phyloP scores from a whole-genome alignment of 2,329 filamentous ascomycete species.

The Trichoderma sp. region DNA sequence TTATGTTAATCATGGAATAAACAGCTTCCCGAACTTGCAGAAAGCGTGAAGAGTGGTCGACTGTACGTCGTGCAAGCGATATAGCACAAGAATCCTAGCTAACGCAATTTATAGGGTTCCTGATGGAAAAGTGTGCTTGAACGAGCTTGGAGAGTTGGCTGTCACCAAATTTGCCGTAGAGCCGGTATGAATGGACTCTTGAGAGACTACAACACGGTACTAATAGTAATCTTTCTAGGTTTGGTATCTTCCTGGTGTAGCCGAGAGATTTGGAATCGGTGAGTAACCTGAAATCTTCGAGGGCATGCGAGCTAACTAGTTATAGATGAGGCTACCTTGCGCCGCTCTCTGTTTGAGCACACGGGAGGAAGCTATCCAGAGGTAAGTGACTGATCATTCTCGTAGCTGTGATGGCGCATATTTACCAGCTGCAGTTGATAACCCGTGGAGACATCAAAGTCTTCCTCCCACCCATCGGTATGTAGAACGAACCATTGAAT shows the following conservation, averaged over 20 bases:
- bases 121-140: slow-evolving; percentile 90
- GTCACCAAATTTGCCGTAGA: slow-evolving; percentile 98
- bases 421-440: slow-evolving; percentile 62
- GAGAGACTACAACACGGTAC: background rate
- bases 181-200: slow-evolving; percentile 61
- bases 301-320: slow-evolving; percentile 32
- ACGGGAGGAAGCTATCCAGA: slow-evolving; percentile 96
- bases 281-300: slow-evolving; percentile 31
- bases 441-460: slow-evolving; percentile 93
- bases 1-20: background rate
- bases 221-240: slow-evolving; percentile 43
- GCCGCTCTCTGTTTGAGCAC: slow-evolving; percentile 88
- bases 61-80: slow-evolving; percentile 50
- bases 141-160: slow-evolving; percentile 79
- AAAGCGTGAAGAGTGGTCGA: slow-evolving; percentile 78
- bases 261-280: slow-evolving; percentile 90
- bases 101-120: slow-evolving; percentile 46
- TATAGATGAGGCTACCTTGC: slow-evolving; percentile 78
- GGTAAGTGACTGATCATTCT: slow-evolving; percentile 38
- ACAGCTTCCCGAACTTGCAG: slow-evolving; percentile 83
- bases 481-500: slow-evolving; percentile 22
- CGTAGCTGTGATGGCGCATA: background rate
- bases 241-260: slow-evolving; percentile 85
- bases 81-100: slow-evolving; percentile 7
- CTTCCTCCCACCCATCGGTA: slow-evolving; percentile 90